These are phyloP conservation scores for Triticum timopheevii DNA, from an alignment of 176 grass and related monocot genomes.

Conservation along the genomic window DNA sequence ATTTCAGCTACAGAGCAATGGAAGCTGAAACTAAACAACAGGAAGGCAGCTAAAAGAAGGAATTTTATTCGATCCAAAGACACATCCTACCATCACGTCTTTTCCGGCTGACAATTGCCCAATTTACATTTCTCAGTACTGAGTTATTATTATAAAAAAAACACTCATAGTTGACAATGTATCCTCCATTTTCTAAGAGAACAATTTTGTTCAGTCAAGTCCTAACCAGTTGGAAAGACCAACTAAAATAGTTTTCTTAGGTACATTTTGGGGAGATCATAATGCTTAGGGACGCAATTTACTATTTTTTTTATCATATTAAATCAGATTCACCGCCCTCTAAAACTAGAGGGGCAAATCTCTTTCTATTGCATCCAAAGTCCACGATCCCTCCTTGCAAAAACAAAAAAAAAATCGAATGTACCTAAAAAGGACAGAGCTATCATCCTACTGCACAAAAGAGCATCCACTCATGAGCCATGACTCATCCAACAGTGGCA, in stretches of 20 bases:
- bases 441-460: neutral
- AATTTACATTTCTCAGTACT: neutral
- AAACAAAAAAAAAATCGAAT: neutral
- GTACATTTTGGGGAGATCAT: neutral
- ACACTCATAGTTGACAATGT: no score
- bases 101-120: neutral
- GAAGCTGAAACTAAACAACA: no score
- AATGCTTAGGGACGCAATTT: neutral
- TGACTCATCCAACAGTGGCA: slow-evolving; percentile 6
- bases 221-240: neutral
- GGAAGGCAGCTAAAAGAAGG: no score
- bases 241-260: neutral
- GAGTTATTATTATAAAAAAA: neutral
- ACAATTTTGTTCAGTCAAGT: neutral
- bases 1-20: no score
- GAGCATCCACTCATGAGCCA: neutral
- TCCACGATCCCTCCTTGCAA: neutral
- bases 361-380: neutral
- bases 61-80: no score
- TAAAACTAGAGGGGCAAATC: neutral
- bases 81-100: neutral
- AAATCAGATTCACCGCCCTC: neutral
- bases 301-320: neutral
- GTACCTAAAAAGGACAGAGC: neutral
- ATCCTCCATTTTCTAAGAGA: neutral